Evolutionary conservation across 345 rosid genomes (phyloP).

Genomic region (Bruguiera sexangula): DNA sequence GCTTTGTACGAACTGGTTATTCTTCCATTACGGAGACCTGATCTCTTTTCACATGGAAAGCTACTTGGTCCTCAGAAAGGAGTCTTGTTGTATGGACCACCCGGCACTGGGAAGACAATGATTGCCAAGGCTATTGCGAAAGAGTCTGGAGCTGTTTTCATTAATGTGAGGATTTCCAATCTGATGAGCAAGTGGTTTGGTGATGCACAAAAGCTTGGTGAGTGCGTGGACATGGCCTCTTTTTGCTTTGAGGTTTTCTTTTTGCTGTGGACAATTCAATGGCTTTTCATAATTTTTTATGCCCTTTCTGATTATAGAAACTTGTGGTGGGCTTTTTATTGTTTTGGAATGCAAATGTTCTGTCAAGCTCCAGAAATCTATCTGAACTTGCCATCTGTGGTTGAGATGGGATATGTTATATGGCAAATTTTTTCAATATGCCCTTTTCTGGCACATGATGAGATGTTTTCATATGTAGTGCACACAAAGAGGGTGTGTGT

Average conservation of each 20-base stretch:
- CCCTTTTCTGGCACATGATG: not conserved
- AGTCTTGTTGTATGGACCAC: constrained; percentile 91
- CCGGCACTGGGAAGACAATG: constrained; percentile 99
- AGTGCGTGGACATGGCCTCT: constrained; percentile 18
- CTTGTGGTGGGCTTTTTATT: not conserved
- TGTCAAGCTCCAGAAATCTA: not conserved
- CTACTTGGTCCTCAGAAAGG: constrained; percentile 98
- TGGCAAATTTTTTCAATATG: not conserved
- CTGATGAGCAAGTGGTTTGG: constrained; percentile 99
- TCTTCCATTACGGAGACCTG: constrained; percentile 84
- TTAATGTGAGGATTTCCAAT: constrained; percentile 81
- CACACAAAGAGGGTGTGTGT: too few species aligned
- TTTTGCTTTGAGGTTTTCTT: not conserved
- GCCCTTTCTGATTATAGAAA: too few species aligned
- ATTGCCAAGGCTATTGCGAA: constrained; percentile 97
- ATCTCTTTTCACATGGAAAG: constrained; percentile 82
- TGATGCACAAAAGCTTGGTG: constrained; percentile 98
- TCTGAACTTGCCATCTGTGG: not conserved
- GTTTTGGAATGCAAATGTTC: not conserved
- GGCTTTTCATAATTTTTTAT: too few species aligned
- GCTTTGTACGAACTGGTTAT: constrained; percentile 87
- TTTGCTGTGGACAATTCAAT: not conserved
- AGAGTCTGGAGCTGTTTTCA: constrained; percentile 96
- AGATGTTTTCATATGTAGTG: not conserved
- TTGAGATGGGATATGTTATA: not conserved